phyloP scores from a whole-genome alignment of 768 basidiomycete genomes.

The Collybiopsis confluens region DNA sequence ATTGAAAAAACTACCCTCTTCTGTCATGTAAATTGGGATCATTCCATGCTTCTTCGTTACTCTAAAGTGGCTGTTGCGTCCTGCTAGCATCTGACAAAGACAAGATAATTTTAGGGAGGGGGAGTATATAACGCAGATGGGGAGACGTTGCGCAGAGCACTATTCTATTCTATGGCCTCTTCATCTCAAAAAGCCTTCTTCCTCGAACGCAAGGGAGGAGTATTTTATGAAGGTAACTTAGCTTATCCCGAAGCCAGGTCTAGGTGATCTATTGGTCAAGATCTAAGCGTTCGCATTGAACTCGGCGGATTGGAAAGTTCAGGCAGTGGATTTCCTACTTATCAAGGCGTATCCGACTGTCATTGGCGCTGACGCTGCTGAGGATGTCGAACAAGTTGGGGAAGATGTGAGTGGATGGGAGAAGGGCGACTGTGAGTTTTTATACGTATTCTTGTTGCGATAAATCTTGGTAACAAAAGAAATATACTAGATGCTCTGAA shows the following conservation, averaged over 20 bases:
- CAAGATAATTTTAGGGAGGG: too few species aligned
- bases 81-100: too few species aligned
- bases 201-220: too few species aligned
- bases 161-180: too few species aligned
- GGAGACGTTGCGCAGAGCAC: too few species aligned
- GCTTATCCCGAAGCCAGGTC: background rate
- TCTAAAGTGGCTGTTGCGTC: too few species aligned
- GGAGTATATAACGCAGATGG: too few species aligned
- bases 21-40: too few species aligned
- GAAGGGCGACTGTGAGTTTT: constrained; percentile 45
- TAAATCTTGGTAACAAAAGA: background rate
- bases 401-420: constrained; percentile 44
- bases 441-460: background rate
- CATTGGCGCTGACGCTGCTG: constrained; percentile 47
- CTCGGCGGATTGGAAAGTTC: constrained; percentile 20
- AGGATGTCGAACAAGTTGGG: constrained; percentile 47
- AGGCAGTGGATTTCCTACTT: constrained; percentile 27
- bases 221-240: too few species aligned
- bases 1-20: too few species aligned
- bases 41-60: too few species aligned
- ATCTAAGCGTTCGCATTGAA: background rate
- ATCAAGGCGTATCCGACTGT: constrained; percentile 40
- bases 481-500: constrained; percentile 34
- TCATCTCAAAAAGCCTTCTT: too few species aligned
- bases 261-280: background rate